A percentile compares a stretch with the other conserved stretches of the same genome.
phyloP scores from a whole-genome alignment of 805 yeast species.

The Teunomyces atbi region DNA sequence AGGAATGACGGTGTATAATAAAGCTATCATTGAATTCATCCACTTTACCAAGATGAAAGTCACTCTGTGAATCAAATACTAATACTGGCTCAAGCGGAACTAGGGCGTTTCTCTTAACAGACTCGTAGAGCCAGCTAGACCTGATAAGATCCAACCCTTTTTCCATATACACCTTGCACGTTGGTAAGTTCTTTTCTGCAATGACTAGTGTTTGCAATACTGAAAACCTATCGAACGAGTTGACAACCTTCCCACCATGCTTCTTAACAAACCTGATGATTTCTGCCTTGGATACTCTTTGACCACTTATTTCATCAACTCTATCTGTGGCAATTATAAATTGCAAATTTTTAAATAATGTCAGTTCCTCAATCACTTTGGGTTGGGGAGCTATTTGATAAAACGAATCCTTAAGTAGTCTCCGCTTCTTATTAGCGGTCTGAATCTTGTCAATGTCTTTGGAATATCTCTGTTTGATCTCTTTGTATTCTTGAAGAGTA shows the following conservation, averaged over 20 bases:
- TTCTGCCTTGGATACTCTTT: conserved; percentile 30
- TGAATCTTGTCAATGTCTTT: conserved; percentile 25
- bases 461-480: conserved; percentile 30
- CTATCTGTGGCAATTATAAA: conserved; percentile 59
- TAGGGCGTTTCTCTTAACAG: conserved; percentile 42
- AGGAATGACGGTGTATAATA: conserved; percentile 23
- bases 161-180: conserved; percentile 20
- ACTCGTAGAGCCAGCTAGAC: conserved; percentile 74
- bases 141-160: conserved; percentile 59
- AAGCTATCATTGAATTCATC: conserved; percentile 69
- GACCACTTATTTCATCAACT: conserved; percentile 17
- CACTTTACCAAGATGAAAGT: conserved; percentile 25
- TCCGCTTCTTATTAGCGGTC: conserved; percentile 25
- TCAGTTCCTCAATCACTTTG: conserved; percentile 15
- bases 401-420: conserved; percentile 16
- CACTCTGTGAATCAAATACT: conserved; percentile 42
- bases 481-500: conserved; percentile 52
- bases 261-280: conserved; percentile 38
- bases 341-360: conserved; percentile 43
- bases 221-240: conserved; percentile 13
- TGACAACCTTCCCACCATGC: conserved; percentile 50
- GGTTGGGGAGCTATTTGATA: conserved; percentile 7
- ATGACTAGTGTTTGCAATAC: conserved; percentile 17
- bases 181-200: conserved; percentile 28
- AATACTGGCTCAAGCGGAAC: conserved; percentile 63